phyloP scores from a whole-genome alignment of 148 eudicot species.

The Tetragonia tetragonoides region DNA sequence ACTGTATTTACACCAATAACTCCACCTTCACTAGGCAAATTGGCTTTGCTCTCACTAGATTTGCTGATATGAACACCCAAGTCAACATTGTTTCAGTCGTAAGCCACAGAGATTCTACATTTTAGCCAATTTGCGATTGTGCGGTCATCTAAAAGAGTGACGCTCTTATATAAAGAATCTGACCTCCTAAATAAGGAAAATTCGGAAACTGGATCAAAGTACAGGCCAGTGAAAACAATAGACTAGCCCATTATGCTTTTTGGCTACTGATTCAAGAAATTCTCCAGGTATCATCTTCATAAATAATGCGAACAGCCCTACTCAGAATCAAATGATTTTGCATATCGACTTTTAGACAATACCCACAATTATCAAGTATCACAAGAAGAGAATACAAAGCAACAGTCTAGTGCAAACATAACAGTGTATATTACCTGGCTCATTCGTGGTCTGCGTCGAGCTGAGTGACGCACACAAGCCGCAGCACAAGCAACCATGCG shows the following conservation, averaged over 20 bases:
- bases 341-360: background rate
- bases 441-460: conserved; percentile 83
- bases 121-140: no score
- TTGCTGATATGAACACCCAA: background rate
- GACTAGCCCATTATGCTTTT: background rate
- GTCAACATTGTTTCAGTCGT: background rate
- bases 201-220: background rate
- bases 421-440: conserved; percentile 61
- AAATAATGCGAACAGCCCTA: background rate
- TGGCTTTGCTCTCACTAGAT: no score
- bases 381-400: background rate
- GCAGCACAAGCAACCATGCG: conserved; percentile 97
- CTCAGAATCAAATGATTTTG: background rate
- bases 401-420: background rate
- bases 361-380: background rate
- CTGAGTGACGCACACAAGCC: conserved; percentile 92
- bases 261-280: background rate
- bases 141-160: background rate
- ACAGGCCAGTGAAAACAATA: background rate
- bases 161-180: background rate
- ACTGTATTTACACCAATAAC: background rate
- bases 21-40: no score
- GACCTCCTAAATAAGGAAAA: background rate
- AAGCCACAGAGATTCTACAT: background rate
- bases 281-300: background rate